Evolutionary conservation across 2,329 filamentous ascomycete genomes (phyloP).

Genomic region (Cladosporium sp.): DNA sequence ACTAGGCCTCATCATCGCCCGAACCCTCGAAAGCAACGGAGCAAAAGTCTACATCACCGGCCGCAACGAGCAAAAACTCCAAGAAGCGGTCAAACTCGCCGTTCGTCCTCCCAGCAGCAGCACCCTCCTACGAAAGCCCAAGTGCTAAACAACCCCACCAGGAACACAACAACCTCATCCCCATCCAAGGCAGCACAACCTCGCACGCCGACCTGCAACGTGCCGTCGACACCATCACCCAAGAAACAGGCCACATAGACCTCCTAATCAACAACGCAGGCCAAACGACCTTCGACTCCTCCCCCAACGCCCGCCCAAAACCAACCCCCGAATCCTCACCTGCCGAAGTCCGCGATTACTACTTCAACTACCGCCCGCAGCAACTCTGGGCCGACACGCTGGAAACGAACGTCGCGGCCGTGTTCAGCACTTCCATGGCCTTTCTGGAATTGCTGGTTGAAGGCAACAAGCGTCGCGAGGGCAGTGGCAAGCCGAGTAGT

Average conservation of each 20-base stretch:
- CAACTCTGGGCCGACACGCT: conserved; percentile 40
- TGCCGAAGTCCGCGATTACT: conserved; percentile 31
- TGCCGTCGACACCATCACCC: conserved; percentile 39
- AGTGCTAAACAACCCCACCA: neutral
- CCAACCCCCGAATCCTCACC: conserved; percentile 28
- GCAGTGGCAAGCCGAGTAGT: conserved; percentile 35
- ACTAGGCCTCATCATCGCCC: conserved; percentile 33
- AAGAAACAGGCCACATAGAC: conserved; percentile 45
- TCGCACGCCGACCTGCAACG: conserved; percentile 37
- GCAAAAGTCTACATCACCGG: conserved; percentile 44
- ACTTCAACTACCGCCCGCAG: conserved; percentile 39
- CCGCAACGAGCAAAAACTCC: conserved; percentile 37
- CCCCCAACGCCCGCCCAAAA: conserved; percentile 37
- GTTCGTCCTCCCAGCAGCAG: too few species aligned
- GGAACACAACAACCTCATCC: conserved; percentile 34
- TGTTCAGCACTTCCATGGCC: conserved; percentile 40
- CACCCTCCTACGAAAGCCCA: conserved; percentile 17
- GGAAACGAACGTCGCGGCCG: conserved; percentile 42
- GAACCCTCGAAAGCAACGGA: conserved; percentile 38
- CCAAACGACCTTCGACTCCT: conserved; percentile 25
- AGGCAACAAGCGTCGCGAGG: conserved; percentile 38
- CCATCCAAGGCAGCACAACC: conserved; percentile 42
- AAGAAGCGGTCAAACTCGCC: conserved; percentile 35
- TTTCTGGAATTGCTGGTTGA: conserved; percentile 43
- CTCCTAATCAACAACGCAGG: conserved; percentile 52